phyloP scores from a whole-genome alignment of 208 protist genomes.

The Leishmania gerbilli region DNA sequence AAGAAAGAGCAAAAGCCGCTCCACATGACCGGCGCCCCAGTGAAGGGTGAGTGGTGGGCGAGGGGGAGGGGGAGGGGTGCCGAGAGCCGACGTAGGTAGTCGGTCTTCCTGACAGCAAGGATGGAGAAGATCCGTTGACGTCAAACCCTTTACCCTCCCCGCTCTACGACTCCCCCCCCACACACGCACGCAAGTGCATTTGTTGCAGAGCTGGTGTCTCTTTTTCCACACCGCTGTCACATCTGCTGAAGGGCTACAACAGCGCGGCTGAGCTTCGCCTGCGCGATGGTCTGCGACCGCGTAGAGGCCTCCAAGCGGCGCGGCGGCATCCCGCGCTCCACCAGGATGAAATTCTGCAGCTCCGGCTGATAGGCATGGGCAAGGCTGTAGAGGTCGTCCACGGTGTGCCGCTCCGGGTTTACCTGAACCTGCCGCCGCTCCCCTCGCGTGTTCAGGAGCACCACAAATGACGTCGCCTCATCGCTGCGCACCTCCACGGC shows the following conservation, averaged over 20 bases:
- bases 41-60: not conserved
- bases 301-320: constrained; percentile 38
- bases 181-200: not conserved
- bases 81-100: not conserved
- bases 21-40: not conserved
- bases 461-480: constrained; percentile 57
- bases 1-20: not conserved
- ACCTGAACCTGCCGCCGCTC: constrained; percentile 65
- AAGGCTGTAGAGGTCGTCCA: constrained; percentile 73
- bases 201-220: not conserved
- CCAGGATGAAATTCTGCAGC: constrained; percentile 43
- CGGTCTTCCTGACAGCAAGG: not conserved
- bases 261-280: constrained; percentile 60
- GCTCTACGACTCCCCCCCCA: no score
- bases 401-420: constrained; percentile 75
- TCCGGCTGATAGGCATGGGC: constrained; percentile 49
- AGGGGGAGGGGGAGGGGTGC: not conserved
- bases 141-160: not conserved
- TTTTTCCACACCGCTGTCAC: constrained; percentile 10
- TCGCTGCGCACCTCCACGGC: constrained; percentile 39
- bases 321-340: constrained; percentile 76
- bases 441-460: constrained; percentile 64
- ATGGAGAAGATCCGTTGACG: not conserved
- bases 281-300: constrained; percentile 52
- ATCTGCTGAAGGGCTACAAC: constrained; percentile 59